Conservation (phyloP, 495 filamentous ascomycete genomes). For the Podospora fimiseda region DNA sequence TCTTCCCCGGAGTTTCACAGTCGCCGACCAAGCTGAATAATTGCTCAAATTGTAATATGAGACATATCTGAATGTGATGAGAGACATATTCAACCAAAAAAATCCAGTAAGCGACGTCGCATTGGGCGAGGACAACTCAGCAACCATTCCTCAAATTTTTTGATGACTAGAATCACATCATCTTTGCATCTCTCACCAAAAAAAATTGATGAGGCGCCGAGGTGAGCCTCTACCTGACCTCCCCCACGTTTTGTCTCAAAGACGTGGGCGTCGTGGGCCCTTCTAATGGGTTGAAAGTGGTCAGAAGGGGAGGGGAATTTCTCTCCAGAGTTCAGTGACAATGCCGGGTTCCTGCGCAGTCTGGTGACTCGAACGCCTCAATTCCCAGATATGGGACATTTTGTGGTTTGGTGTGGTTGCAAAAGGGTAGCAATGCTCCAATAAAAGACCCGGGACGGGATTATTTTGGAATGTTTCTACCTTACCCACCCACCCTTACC, state of each 20-base stretch:
- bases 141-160: background rate
- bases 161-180: background rate
- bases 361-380: conserved; percentile 9
- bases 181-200: background rate
- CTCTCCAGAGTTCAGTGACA: conserved; percentile 13
- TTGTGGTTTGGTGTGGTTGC: background rate
- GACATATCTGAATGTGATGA: background rate
- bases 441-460: too few relatives aligned
- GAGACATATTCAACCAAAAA: background rate
- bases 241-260: background rate
- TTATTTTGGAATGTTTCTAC: background rate
- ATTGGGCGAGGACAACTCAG: background rate
- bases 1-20: background rate
- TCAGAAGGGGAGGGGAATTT: background rate
- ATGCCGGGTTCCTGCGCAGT: conserved; percentile 31
- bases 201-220: too few relatives aligned
- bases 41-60: background rate
- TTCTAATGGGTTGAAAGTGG: background rate
- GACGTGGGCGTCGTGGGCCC: background rate
- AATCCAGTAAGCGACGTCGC: background rate
- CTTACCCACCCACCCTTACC: conserved; percentile 15
- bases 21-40: background rate
- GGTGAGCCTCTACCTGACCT: too few relatives aligned
- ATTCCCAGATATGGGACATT: background rate
- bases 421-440: background rate